Percentiles rank a stretch among this genome's conserved stretches.
Evolutionary conservation across 2,329 filamentous ascomycete species (phyloP).

Genomic region (Aschersonia sp.): DNA sequence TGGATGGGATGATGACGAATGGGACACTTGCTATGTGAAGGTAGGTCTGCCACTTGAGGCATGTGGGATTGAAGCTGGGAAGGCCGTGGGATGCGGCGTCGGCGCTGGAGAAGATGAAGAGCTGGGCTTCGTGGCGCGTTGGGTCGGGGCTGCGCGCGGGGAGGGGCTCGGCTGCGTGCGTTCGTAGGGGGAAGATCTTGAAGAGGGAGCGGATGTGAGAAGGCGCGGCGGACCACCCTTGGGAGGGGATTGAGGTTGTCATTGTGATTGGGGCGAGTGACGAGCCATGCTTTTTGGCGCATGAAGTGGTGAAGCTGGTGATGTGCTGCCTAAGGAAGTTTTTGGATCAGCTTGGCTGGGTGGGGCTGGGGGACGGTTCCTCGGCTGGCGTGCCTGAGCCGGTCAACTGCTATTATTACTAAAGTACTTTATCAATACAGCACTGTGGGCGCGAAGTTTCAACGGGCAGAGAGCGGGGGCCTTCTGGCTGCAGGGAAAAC

Average conservation of each 20-base stretch:
- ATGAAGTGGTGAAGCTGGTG: neutral
- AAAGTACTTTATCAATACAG: no score
- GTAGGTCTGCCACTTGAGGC: constrained; percentile 94
- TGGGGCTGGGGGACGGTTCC: no score
- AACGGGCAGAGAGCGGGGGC: no score
- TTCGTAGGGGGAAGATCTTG: constrained; percentile 65
- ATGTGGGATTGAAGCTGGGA: constrained; percentile 82
- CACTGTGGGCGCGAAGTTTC: no score
- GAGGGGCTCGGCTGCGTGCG: constrained; percentile 61
- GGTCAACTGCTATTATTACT: no score
- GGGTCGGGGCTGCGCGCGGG: constrained; percentile 41
- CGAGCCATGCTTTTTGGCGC: neutral
- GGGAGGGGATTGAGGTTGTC: neutral
- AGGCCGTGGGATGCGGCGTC: constrained; percentile 43
- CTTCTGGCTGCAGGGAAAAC: no score
- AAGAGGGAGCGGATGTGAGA: constrained; percentile 70
- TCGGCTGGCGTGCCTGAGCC: no score
- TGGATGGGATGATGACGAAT: constrained; percentile 57
- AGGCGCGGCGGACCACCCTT: constrained; percentile 42
- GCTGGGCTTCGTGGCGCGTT: constrained; percentile 31
- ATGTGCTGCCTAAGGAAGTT: neutral
- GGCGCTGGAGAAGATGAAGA: constrained; percentile 65
- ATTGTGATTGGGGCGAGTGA: neutral
- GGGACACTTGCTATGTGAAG: constrained; percentile 61
- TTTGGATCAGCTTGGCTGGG: no score